Base-by-base conservation (phyloP, 176 grass and related monocot genomes). In the Avena atlantica region DNA sequence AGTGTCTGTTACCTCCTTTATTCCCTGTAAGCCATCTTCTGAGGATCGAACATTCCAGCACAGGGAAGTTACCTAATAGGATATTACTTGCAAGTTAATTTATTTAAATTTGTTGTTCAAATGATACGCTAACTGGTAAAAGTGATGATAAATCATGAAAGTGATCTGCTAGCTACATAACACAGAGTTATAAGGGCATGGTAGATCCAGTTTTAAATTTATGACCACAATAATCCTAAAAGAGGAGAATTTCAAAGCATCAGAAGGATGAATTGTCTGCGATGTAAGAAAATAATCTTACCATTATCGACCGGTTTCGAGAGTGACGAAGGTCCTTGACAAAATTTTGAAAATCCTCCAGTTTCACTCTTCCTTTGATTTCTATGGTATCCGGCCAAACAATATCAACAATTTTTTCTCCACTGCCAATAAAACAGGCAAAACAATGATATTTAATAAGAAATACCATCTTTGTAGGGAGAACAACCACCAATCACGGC, bases 1-100 rank as follows among this genome's bases (percentile, higher is more conserved):
- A 83, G 49, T 83, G 27, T 6, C 19, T 6, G 58, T 42, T 83
- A 90, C 89, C 80, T 87, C 84, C 65, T 87, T 67, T 85, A 80
- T 74, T 64, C 84, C 84, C 75, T 36, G 13, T 78, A 90, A 70
- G 44, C 80, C 89, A 83, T 85, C 64, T 83, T 72, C 62, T 21
- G 74, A 87, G 23, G 84, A 79, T 21, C 57, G 80, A 63, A 71
- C 53, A 24, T 87, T 90, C 80, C 80, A 90, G 70, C 85, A 90
- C 3, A 90, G 74, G 12, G 89, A 83, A 47, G 74, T 90, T 31
- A 90, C 89, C 85, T 90, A 58, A 67, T 78, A 13, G 8, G 13
- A 78, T 77, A 68, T 65, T 67, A 50, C 6, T 67, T 52, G 2
- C 67, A 73, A 73, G 67, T 59, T 59, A 83, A 62, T 60, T 17